Percentiles rank a stretch among this genome's conserved stretches.
These are phyloP conservation scores for Paramyrothecium sp. DNA, from an alignment of 2,329 filamentous ascomycete species.

Conservation along the genomic window DNA sequence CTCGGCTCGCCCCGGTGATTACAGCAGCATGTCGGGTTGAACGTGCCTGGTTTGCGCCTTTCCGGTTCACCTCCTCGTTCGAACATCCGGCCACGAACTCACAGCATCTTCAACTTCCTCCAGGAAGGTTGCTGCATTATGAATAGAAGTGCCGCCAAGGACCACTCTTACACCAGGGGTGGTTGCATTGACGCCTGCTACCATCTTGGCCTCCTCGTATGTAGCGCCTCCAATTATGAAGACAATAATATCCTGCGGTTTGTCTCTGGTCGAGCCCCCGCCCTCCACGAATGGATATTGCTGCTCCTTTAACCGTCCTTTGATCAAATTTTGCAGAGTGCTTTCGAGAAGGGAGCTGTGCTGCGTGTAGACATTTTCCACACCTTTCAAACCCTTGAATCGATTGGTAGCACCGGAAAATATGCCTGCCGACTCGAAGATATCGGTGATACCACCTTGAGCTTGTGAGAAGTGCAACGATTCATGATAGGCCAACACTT, in stretches of 20 bases:
- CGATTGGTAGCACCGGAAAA: conserved; percentile 85
- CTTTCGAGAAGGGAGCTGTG: conserved; percentile 86
- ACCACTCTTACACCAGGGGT: conserved; percentile 87
- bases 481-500: conserved; percentile 80
- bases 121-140: conserved; percentile 85
- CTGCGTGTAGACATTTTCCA: conserved; percentile 98
- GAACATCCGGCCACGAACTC: conserved; percentile 75
- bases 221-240: conserved; percentile 94
- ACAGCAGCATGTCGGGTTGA: no score
- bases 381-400: conserved; percentile 93
- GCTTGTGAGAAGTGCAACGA: conserved; percentile 78
- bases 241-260: conserved; percentile 93
- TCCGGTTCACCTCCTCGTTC: conserved; percentile 18
- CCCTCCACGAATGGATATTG: conserved; percentile 94
- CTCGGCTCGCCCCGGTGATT: no score
- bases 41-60: neutral
- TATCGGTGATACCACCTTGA: conserved; percentile 79
- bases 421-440: conserved; percentile 89
- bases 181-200: conserved; percentile 90
- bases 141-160: conserved; percentile 81
- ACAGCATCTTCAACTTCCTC: conserved; percentile 92
- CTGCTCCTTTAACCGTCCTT: conserved; percentile 80
- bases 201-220: conserved; percentile 95
- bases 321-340: conserved; percentile 90
- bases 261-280: conserved; percentile 82